Conservation (phyloP, 345 rosid genomes). For the Stellera chamaejasme region DNA sequence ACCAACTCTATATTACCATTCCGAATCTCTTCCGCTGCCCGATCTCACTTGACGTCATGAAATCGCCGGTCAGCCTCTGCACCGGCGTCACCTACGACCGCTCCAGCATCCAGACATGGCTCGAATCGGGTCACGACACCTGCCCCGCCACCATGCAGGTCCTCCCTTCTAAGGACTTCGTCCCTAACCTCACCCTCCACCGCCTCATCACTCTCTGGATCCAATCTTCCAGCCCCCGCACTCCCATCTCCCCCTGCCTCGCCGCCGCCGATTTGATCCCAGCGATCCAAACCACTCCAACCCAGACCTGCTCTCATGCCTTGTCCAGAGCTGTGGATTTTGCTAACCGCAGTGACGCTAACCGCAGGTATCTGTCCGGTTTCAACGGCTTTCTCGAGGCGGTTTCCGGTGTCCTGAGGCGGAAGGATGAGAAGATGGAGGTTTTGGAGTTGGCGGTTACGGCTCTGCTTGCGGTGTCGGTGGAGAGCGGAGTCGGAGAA, state of each 20-base stretch:
- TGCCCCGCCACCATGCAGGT: slow-evolving; percentile 67
- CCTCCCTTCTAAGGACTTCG: slow-evolving; percentile 51
- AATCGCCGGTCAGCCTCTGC: slow-evolving; percentile 82
- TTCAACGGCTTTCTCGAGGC: slow-evolving; percentile 30
- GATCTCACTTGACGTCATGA: slow-evolving; percentile 87
- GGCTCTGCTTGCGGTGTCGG: slow-evolving; percentile 31
- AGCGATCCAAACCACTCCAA: slow-evolving; percentile 9
- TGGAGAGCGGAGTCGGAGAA: slow-evolving; percentile 29
- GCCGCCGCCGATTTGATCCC: slow-evolving; percentile 12
- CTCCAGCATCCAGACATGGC: slow-evolving; percentile 76
- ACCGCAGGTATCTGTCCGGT: slow-evolving; percentile 34
- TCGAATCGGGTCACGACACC: slow-evolving; percentile 54
- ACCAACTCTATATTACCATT: slow-evolving; percentile 56
- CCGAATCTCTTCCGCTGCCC: slow-evolving; percentile 87
- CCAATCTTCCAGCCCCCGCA: slow-evolving; percentile 22
- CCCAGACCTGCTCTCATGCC: slow-evolving; percentile 10
- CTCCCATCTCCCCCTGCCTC: slow-evolving; percentile 22
- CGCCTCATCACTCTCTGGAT: slow-evolving; percentile 83
- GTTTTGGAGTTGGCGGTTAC: slow-evolving; percentile 27
- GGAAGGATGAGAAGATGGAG: slow-evolving; percentile 20
- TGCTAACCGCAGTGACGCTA: slow-evolving; percentile 40
- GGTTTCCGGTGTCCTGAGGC: slow-evolving; percentile 32
- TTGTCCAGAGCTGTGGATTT: slow-evolving; percentile 31
- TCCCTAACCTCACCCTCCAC: slow-evolving; percentile 74
- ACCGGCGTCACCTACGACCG: slow-evolving; percentile 96